phyloP scores from a whole-genome alignment of 1,284 basidiomycete genomes.

The Thecaphora frezii region DNA sequence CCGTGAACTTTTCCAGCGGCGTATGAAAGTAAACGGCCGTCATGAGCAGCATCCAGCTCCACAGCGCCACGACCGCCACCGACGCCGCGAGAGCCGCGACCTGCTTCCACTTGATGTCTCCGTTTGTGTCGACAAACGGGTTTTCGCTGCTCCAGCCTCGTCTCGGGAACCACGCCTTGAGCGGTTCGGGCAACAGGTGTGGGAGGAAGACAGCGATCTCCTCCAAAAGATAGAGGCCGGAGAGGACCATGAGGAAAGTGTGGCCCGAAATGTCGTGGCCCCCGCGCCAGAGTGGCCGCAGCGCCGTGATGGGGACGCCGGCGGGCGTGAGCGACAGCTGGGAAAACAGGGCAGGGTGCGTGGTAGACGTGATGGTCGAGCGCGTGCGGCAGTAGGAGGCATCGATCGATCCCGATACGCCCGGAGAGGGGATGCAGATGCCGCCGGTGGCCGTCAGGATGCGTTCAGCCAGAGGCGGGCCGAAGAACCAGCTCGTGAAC shows the following conservation, averaged over 20 bases:
- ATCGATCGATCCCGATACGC: conserved; percentile 11
- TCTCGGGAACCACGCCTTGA: background rate
- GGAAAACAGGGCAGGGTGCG: conserved; percentile 26
- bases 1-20: conserved; percentile 80
- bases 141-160: background rate
- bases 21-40: conserved; percentile 90
- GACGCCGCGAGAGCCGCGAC: conserved; percentile 31
- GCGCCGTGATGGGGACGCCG: background rate
- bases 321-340: conserved; percentile 1
- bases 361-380: conserved; percentile 13
- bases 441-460: conserved; percentile 76
- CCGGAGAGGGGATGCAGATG: conserved; percentile 66
- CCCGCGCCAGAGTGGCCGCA: conserved; percentile 63
- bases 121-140: conserved; percentile 6
- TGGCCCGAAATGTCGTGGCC: conserved; percentile 95
- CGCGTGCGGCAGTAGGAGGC: conserved; percentile 40
- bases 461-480: conserved; percentile 77
- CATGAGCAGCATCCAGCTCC: conserved; percentile 74
- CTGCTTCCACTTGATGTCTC: background rate
- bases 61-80: conserved; percentile 68
- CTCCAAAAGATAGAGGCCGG: conserved; percentile 76
- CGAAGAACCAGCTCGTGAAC: conserved; percentile 84
- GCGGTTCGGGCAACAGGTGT: conserved; percentile 24
- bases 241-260: conserved; percentile 84
- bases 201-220: conserved; percentile 66